Evolutionary conservation across 1,139 yeast genomes (phyloP).

Genomic region (Scheffersomyces illinoinensis): DNA sequence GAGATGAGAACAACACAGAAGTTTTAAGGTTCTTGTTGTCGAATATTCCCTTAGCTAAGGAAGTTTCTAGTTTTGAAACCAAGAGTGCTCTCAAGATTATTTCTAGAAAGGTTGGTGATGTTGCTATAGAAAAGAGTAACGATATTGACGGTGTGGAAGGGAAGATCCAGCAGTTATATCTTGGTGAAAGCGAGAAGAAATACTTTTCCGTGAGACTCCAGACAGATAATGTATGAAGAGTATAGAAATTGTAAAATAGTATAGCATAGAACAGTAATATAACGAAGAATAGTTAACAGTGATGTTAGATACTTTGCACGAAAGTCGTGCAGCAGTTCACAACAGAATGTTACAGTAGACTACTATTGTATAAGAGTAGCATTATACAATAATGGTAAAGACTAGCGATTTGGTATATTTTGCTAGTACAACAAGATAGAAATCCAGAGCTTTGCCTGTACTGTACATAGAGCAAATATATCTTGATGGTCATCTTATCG

Average conservation of each 20-base stretch:
- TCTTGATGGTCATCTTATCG: not conserved
- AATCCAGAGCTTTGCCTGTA: no score
- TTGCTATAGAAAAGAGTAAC: slow-evolving; percentile 26
- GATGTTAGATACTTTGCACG: no score
- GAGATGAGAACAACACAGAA: slow-evolving; percentile 12
- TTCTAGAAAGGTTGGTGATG: slow-evolving; percentile 46
- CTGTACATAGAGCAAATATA: not conserved
- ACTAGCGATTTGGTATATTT: no score
- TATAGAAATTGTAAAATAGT: not conserved
- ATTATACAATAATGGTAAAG: no score
- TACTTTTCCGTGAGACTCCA: slow-evolving; percentile 32
- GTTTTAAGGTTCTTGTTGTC: slow-evolving; percentile 36
- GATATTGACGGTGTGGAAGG: slow-evolving; percentile 17
- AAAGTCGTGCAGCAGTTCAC: no score
- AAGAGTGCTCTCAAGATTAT: slow-evolving; percentile 55
- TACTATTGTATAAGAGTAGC: not conserved
- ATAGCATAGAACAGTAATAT: not conserved
- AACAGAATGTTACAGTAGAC: no score
- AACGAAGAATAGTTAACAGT: not conserved
- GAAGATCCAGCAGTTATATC: slow-evolving; percentile 33
- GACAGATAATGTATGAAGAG: not conserved
- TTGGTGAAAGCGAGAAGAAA: slow-evolving; percentile 49
- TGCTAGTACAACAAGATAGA: not conserved
- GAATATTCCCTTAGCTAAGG: slow-evolving; percentile 42
- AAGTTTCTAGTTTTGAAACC: slow-evolving; percentile 27